Evolutionary conservation across 2,329 filamentous ascomycete species (phyloP).

Genomic region (Fusarium fracticaudum): DNA sequence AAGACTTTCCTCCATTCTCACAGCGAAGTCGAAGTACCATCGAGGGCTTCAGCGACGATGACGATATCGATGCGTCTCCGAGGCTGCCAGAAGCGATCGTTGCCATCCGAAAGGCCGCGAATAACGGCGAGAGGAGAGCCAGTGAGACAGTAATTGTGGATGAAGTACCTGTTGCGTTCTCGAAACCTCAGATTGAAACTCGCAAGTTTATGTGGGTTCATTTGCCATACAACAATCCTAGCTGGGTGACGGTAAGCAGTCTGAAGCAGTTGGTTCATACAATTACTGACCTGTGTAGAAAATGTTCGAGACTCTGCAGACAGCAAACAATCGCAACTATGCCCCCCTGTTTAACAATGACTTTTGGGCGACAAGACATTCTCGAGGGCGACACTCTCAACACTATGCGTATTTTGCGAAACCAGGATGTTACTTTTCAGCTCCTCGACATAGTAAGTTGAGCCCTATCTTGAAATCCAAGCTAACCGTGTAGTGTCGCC

Average conservation of each 20-base stretch:
- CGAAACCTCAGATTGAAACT: slow-evolving; percentile 46
- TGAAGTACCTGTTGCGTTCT: slow-evolving; percentile 44
- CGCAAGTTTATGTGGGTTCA: slow-evolving; percentile 69
- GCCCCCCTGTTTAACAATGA: slow-evolving; percentile 56
- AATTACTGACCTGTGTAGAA: slow-evolving; percentile 43
- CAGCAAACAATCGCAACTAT: slow-evolving; percentile 50
- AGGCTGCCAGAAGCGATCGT: slow-evolving; percentile 48
- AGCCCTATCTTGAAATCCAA: not conserved
- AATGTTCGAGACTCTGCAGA: slow-evolving; percentile 56
- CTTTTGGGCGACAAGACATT: slow-evolving; percentile 60
- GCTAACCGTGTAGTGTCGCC: slow-evolving; percentile 47
- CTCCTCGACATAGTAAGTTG: slow-evolving; percentile 48
- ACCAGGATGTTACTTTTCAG: slow-evolving; percentile 59
- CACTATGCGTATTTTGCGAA: slow-evolving; percentile 61
- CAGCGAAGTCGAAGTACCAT: slow-evolving; percentile 48
- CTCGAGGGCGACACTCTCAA: slow-evolving; percentile 59
- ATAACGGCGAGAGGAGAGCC: slow-evolving; percentile 25
- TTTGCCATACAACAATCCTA: slow-evolving; percentile 65
- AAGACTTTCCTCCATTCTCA: slow-evolving; percentile 50
- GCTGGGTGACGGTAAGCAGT: slow-evolving; percentile 62
- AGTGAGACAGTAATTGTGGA: slow-evolving; percentile 46
- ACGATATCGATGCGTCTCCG: slow-evolving; percentile 45
- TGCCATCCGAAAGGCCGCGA: slow-evolving; percentile 42
- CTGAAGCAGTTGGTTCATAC: not conserved
- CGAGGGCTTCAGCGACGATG: slow-evolving; percentile 38